Base-by-base conservation (phyloP, 228 moss, liverwort and hornwort genomes). In the Sphagnum fallax region DNA sequence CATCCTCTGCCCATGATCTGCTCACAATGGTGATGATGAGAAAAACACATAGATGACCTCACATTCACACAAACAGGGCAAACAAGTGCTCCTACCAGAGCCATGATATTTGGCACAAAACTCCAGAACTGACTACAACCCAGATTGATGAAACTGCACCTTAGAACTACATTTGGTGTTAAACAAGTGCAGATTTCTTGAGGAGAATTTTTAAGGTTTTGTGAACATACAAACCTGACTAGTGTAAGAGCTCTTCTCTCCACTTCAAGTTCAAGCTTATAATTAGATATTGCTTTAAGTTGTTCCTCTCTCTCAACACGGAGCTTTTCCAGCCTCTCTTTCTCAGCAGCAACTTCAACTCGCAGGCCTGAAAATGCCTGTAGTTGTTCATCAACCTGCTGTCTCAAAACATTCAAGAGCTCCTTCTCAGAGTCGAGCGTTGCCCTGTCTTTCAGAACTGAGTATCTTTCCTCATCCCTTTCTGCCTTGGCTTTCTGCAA, bases 1-100 rank as follows among this genome's bases (percentile, higher is more conserved):
- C 98, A 72, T 98, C 90, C 70, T 94, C 98, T 69, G 94, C 94
- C 80, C 90, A 94, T 53, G 81, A 66, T 74, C 98, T 96, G 74
- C 59, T 69, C 71, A 70, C 65, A 78, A 74, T 51, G 79, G 70
- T 49, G 14, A 32, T 32, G 32, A 32, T 32, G 32, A 32, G 32
- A 32, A 32, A 32, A 32, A 32, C 32, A 32, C 32, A 3, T 1
- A 32, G 32, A 32, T 32, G 3, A 32, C 32, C 32, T 32, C 32
- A 32, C 32, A 32, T 32, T 32, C 32, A 32, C 32, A 32, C 2
- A 32, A 32, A 32, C 32, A 32, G 2, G 32, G 32, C 32, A 32
- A 32, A 32, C 32, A 32, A 32, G 32, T 32, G 32, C 32, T 32
- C 32, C 32, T 32, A 32, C 32, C 32, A 32, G 32, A 32, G 32